Evolutionary conservation across 345 rosid genomes (phyloP).

Genomic region (Bruguiera parviflora): DNA sequence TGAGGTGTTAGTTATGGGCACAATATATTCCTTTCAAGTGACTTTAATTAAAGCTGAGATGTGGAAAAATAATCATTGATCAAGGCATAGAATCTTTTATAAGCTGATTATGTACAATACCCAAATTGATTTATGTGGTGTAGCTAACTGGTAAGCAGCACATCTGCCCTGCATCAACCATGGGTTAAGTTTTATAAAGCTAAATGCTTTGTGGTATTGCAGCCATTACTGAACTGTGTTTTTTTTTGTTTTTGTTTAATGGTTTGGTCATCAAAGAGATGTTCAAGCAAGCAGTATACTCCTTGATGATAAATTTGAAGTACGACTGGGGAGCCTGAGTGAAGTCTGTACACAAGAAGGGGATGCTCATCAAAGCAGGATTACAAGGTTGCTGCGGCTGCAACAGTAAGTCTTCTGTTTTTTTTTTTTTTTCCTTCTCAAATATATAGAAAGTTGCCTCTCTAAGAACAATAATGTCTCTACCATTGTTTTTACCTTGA

Average conservation of each 20-base stretch:
- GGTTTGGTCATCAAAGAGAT: constrained; percentile 51
- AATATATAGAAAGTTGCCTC: too few relatives aligned
- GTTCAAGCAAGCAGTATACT: constrained; percentile 99
- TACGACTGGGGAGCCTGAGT: constrained; percentile 86
- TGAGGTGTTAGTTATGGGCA: background rate
- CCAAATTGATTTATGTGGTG: background rate
- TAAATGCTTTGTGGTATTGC: background rate
- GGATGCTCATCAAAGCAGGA: constrained; percentile 80
- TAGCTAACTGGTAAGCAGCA: background rate
- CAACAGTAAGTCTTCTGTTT: constrained; percentile 68
- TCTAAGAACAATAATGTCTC: too few relatives aligned
- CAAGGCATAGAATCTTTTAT: background rate
- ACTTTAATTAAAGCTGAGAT: background rate
- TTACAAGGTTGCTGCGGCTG: constrained; percentile 77
- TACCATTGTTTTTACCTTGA: background rate
- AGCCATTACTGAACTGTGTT: constrained; percentile 24
- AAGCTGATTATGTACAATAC: background rate
- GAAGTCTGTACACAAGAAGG: constrained; percentile 84
- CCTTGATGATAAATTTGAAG: constrained; percentile 98
- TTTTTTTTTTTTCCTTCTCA: too few relatives aligned
- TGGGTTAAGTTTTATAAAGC: background rate
- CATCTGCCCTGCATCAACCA: background rate
- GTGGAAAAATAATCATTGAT: background rate
- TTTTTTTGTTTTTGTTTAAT: constrained; percentile 7
- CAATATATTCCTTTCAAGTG: background rate